Base-by-base conservation (phyloP, 202 grass and related monocot genomes). In the Carex arenaria region DNA sequence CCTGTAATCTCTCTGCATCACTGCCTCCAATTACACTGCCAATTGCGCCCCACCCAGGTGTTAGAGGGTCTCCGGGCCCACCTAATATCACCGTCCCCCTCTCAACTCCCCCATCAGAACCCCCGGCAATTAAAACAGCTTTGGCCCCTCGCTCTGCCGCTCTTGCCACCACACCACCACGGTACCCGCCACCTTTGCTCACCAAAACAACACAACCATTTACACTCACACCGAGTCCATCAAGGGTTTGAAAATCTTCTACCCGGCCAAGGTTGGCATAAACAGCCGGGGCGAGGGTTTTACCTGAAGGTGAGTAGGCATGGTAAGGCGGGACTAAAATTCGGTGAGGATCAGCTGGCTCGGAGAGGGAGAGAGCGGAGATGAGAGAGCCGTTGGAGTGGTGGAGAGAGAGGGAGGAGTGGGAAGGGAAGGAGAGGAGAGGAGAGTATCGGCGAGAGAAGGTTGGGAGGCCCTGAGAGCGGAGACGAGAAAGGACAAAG, bases 181-280 rank as follows among this genome's bases (percentile, higher is more conserved):
- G 90, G 78, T 93, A 91, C 4, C 87, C 90, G 4, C 84, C 90
- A n/a, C 89, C 92, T n/a, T 88, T 86, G 34, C 85, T 23, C 54
- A 69, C 95, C 40, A 93, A 82, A 22, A 65, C 86, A 51, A 98
- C 38, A 45, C 90, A 85, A 32, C 80, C 90, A 17, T 71, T 78
- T 51, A 94, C 77, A 60, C 5, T 11, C 10, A 98, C 92, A 1
- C 92, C 89, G 34, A 93, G 79, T 60, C 62, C 34, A 5, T 91
- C 75, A 68, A 98, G 90, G 47, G 67, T 43, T 68, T 18, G 28
- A 74, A 87, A 94, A 82, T 98, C 95, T 79, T 91, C 84, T 88
- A 91, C 87, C 6, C 82, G 92, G 77, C 95, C 92, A 76, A 90
- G 91, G 87, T 98, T 93, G 60, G 91, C 95, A 81, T 89, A 98